Evolutionary conservation across 139 green algal genomes (phyloP).

Genomic region (Chlorella sp.): DNA sequence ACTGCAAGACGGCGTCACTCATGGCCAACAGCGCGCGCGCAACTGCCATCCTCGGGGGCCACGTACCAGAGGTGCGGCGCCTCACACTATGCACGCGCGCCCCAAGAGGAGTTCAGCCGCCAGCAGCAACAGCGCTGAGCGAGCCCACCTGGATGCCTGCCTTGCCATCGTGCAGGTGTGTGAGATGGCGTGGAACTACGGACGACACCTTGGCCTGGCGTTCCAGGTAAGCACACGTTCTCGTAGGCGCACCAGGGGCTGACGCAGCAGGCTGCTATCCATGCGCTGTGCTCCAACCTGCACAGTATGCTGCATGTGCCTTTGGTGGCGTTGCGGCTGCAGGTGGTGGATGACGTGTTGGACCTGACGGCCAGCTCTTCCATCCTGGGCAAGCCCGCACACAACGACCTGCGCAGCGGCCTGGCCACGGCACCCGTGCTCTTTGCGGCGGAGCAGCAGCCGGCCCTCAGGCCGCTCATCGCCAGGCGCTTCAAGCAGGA

Average conservation of each 20-base stretch:
- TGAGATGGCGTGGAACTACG: slow-evolving; percentile 67
- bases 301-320: background rate
- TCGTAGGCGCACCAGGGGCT: no score
- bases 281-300: no score
- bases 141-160: no score
- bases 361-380: slow-evolving; percentile 77
- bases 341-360: slow-evolving; percentile 94
- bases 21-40: slow-evolving; percentile 86
- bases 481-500: slow-evolving; percentile 73
- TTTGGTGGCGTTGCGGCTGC: background rate
- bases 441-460: slow-evolving; percentile 60
- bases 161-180: no score
- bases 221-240: slow-evolving; percentile 74
- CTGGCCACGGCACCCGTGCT: slow-evolving; percentile 90
- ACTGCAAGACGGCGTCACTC: slow-evolving; percentile 94
- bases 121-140: no score
- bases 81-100: no score
- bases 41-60: slow-evolving; percentile 71
- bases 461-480: slow-evolving; percentile 68
- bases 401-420: slow-evolving; percentile 84
- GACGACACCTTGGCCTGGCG: slow-evolving; percentile 85
- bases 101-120: no score
- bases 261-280: no score
- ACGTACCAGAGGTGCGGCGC: slow-evolving; percentile 35
- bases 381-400: slow-evolving; percentile 89